Evolutionary conservation across 148 eudicot species (phyloP).

Genomic region (Rhododendron mucronatum): DNA sequence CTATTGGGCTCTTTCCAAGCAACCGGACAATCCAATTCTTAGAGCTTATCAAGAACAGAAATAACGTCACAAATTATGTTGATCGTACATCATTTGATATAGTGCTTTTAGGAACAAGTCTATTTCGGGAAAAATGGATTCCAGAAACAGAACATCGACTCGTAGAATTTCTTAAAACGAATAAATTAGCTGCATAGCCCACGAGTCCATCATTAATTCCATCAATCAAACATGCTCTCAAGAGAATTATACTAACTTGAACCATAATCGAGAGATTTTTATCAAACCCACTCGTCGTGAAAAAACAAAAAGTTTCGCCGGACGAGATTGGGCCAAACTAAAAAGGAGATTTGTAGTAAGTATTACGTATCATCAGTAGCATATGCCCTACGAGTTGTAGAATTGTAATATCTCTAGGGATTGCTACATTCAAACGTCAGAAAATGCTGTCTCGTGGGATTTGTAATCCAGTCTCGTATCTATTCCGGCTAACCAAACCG

Average conservation of each 20-base stretch:
- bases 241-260: not conserved
- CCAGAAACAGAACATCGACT: not conserved
- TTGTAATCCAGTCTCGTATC: not conserved
- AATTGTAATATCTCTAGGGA: not conserved
- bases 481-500: not conserved
- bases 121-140: not conserved
- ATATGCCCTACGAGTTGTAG: not conserved
- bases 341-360: not conserved
- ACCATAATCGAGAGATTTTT: not conserved
- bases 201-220: not conserved
- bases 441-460: not conserved
- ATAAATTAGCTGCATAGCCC: not conserved
- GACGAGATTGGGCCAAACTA: not conserved
- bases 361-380: not conserved
- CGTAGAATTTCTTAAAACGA: not conserved
- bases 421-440: not conserved
- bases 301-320: not conserved
- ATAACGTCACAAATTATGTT: not conserved
- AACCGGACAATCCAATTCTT: not conserved
- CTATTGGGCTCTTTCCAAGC: not conserved
- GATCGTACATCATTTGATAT: not conserved
- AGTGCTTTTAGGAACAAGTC: not conserved
- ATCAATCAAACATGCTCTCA: not conserved
- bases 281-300: not conserved
- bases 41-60: not conserved